A percentile compares a stretch with the other conserved stretches of the same genome.
phyloP scores from a whole-genome alignment of 495 filamentous ascomycete species.

The Ascobolus immersus region DNA sequence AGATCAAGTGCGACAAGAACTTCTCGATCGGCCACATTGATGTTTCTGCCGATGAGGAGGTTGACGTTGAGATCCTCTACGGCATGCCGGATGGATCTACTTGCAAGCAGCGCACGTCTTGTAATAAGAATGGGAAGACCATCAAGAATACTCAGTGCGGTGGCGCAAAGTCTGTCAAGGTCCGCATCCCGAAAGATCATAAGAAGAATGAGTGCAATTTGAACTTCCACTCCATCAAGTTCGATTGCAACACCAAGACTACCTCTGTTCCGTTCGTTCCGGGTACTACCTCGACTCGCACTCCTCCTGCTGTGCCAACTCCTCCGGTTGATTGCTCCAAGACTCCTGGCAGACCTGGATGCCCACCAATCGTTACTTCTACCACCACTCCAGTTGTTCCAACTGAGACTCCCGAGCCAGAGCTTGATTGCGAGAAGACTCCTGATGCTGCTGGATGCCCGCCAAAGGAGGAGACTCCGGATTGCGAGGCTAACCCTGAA shows the following conservation, averaged over 20 bases:
- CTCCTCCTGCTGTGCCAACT: conserved; percentile 4
- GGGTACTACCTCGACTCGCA: conserved; percentile 9
- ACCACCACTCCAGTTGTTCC: conserved; percentile 6
- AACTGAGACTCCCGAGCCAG: too few species aligned
- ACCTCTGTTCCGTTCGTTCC: conserved; percentile 14
- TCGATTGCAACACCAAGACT: conserved; percentile 42
- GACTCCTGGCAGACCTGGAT: conserved; percentile 5
- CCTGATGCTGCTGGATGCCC: too few species aligned
- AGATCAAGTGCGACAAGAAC: conserved; percentile 23
- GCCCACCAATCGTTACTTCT: conserved; percentile 5
- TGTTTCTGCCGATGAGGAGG: conserved; percentile 44
- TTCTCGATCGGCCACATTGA: conserved; percentile 56
- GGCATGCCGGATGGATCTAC: conserved; percentile 50
- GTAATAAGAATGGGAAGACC: conserved; percentile 35
- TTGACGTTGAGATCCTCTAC: conserved; percentile 59
- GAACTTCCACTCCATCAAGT: conserved; percentile 50
- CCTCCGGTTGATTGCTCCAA: neutral
- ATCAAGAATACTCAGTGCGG: conserved; percentile 72
- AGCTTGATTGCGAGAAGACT: neutral
- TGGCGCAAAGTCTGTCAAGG: conserved; percentile 55
- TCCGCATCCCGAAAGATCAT: conserved; percentile 40
- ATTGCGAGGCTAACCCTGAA: neutral
- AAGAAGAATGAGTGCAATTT: conserved; percentile 35
- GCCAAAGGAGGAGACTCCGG: neutral
- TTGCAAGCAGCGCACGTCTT: conserved; percentile 48